Conservation (phyloP, 2,329 filamentous ascomycete species). For the Fusarium metavorans region DNA sequence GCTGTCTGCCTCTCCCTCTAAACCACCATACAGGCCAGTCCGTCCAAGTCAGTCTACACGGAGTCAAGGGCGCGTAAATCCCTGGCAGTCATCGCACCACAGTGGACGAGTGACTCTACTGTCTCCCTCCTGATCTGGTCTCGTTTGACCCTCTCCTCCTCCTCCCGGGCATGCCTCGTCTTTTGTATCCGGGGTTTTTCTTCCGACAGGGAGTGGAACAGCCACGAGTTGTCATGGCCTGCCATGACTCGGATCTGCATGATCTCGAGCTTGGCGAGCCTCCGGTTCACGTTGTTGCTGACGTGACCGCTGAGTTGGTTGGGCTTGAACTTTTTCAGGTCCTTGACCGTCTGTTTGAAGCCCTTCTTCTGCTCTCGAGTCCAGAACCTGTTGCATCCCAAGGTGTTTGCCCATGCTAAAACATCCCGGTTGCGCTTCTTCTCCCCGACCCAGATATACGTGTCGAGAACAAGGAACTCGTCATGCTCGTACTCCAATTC, state of each 20-base stretch:
- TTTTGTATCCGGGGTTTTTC: background rate
- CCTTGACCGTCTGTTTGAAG: background rate
- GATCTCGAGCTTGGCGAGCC: background rate
- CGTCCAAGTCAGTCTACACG: background rate
- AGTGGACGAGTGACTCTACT: background rate
- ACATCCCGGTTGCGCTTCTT: background rate
- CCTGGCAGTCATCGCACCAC: background rate
- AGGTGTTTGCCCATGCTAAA: background rate
- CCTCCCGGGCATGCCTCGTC: background rate
- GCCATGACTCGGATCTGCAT: background rate
- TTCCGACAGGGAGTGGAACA: background rate
- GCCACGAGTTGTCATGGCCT: background rate
- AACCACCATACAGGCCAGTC: background rate
- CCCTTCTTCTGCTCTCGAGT: background rate
- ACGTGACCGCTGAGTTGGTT: background rate
- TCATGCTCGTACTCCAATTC: background rate
- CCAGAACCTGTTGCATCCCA: background rate
- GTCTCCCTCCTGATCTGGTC: background rate
- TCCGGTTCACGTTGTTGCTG: background rate
- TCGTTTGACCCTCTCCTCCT: background rate
- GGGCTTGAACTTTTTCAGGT: background rate
- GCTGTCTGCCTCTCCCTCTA: background rate
- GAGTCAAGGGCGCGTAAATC: background rate
- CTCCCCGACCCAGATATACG: background rate
- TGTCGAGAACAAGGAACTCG: background rate